A percentile compares a stretch with the other conserved stretches of the same genome.
phyloP scores from a whole-genome alignment of 768 basidiomycete genomes.

The Kwoniella bestiolae region DNA sequence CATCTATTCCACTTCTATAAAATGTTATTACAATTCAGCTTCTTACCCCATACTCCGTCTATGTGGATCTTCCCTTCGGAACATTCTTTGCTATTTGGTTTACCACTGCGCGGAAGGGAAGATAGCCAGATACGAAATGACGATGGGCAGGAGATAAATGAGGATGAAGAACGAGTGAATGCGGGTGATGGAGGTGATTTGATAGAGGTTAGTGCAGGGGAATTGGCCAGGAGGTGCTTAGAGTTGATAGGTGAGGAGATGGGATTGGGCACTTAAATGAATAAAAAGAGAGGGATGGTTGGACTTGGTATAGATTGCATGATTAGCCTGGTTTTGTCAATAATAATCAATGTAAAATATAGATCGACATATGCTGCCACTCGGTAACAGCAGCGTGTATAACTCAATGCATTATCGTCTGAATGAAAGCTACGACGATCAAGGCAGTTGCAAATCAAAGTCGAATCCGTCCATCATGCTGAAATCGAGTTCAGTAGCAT shows the following conservation, averaged over 20 bases:
- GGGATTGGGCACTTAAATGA: conserved; percentile 19
- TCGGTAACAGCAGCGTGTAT: too few species aligned
- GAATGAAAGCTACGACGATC: too few species aligned
- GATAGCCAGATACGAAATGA: neutral
- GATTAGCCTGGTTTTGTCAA: neutral
- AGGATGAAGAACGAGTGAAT: conserved; percentile 22
- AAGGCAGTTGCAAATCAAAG: too few species aligned
- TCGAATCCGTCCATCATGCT: too few species aligned
- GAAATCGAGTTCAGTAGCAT: too few species aligned
- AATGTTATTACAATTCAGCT: conserved; percentile 75
- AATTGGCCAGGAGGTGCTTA: conserved; percentile 43
- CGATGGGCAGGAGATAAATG: conserved; percentile 1
- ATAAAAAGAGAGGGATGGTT: too few species aligned
- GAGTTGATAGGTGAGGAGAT: conserved; percentile 50
- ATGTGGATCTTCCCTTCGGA: conserved; percentile 64
- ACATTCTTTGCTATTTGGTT: conserved; percentile 30
- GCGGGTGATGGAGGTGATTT: conserved; percentile 48
- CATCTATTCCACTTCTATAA: conserved; percentile 89
- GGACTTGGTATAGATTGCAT: too few species aligned
- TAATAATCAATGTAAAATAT: too few species aligned
- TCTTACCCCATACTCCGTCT: conserved; percentile 70
- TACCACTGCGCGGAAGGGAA: neutral
- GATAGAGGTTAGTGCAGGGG: conserved; percentile 46
- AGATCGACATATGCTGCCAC: too few species aligned
- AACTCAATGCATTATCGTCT: too few species aligned